A percentile compares a stretch with the other conserved stretches of the same genome.
Conservation (phyloP, 306 rosid species). For the Potentilla sterilis region DNA sequence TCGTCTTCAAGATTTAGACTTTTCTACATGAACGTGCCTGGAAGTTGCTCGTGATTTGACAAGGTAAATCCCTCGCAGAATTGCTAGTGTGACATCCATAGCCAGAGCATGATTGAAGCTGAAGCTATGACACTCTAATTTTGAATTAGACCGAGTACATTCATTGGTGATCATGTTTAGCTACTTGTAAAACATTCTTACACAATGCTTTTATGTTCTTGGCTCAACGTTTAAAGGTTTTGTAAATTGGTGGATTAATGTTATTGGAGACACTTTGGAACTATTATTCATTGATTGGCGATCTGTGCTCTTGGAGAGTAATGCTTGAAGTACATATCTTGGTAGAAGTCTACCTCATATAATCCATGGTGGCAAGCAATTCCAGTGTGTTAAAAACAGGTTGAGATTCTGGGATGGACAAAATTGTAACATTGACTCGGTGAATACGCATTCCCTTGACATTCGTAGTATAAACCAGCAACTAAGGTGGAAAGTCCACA, state of each 20-base stretch:
- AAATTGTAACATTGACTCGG: background rate
- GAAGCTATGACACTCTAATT: conserved; percentile 16
- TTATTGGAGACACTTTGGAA: conserved; percentile 6
- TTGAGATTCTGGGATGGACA: background rate
- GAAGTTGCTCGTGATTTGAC: conserved; percentile 18
- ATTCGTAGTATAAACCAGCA: background rate
- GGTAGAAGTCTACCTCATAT: background rate
- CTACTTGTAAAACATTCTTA: conserved; percentile 15
- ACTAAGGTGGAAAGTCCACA: background rate
- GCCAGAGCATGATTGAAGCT: conserved; percentile 12
- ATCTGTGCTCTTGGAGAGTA: background rate
- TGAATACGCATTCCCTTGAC: background rate
- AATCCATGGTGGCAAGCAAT: background rate
- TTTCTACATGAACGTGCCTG: conserved; percentile 13
- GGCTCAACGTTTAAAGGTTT: conserved; percentile 17
- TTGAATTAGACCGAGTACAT: background rate
- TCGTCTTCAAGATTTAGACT: conserved; percentile 6
- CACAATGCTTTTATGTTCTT: background rate
- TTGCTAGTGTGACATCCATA: conserved; percentile 18
- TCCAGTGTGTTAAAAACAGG: background rate
- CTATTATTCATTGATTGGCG: too few relatives aligned
- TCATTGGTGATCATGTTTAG: background rate
- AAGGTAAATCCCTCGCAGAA: conserved; percentile 10
- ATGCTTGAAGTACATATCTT: background rate
- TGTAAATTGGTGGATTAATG: conserved; percentile 22